Evolutionary conservation across 2,329 filamentous ascomycete species (phyloP).

Genomic region (Xylariaceae sp.): DNA sequence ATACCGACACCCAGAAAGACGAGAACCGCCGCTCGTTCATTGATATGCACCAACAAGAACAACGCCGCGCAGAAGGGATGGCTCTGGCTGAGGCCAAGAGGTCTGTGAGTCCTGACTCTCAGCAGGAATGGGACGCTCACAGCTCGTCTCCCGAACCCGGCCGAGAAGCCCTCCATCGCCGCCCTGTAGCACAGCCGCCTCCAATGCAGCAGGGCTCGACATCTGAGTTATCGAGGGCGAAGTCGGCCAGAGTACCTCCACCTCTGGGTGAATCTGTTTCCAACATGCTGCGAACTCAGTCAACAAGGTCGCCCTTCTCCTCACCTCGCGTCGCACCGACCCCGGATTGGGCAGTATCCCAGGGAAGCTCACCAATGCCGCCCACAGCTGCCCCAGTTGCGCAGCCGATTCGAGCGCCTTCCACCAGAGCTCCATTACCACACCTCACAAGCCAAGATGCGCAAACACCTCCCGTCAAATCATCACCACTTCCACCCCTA

Average conservation of each 20-base stretch:
- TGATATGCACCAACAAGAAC: slow-evolving; percentile 50
- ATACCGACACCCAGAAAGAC: slow-evolving; percentile 31
- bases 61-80: slow-evolving; percentile 52
- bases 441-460: slow-evolving; percentile 8
- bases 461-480: slow-evolving; percentile 8
- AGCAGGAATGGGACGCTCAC: slow-evolving; percentile 25
- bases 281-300: slow-evolving; percentile 18
- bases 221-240: slow-evolving; percentile 13
- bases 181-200: slow-evolving; percentile 6
- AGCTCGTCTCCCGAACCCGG: slow-evolving; percentile 22
- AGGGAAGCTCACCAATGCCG: slow-evolving; percentile 11
- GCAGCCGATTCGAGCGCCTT: slow-evolving; percentile 3
- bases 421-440: slow-evolving; percentile 9
- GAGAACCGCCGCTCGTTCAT: slow-evolving; percentile 52
- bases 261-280: slow-evolving; percentile 19
- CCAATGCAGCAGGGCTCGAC: slow-evolving; percentile 14
- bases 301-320: slow-evolving; percentile 18
- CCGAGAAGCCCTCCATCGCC: slow-evolving; percentile 11
- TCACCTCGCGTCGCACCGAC: slow-evolving; percentile 8
- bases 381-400: slow-evolving; percentile 7
- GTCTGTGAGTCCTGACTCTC: slow-evolving; percentile 24
- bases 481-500: slow-evolving; percentile 14
- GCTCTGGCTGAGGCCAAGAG: slow-evolving; percentile 47
- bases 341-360: slow-evolving; percentile 3
- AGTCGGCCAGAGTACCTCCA: slow-evolving; percentile 14